Evolutionary conservation across 139 green algal species (phyloP).

Genomic region (Chlorella vulgaris): DNA sequence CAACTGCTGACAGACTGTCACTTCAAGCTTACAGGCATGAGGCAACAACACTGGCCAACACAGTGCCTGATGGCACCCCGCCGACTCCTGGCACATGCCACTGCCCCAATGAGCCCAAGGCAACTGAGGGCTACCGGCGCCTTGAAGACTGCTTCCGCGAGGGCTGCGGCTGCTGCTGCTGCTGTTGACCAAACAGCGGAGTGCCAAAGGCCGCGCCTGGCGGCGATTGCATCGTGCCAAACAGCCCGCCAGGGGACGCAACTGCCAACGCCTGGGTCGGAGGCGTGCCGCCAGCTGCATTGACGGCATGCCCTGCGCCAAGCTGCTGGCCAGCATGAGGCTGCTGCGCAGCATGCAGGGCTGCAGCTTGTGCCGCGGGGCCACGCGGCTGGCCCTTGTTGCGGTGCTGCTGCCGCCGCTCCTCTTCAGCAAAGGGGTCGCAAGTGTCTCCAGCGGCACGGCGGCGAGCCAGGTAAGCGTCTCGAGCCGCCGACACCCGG

Average conservation of each 20-base stretch:
- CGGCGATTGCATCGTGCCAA: conserved; percentile 18
- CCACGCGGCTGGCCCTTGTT: conserved; percentile 28
- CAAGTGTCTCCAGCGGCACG: conserved; percentile 25
- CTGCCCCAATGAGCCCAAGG: too few relatives aligned
- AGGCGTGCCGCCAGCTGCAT: background rate
- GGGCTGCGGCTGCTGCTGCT: background rate
- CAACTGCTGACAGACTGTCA: too few relatives aligned
- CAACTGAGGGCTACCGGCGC: conserved; percentile 8
- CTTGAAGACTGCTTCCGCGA: conserved; percentile 14
- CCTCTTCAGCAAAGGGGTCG: conserved; percentile 49
- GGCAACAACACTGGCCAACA: too few relatives aligned
- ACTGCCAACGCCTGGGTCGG: too few relatives aligned
- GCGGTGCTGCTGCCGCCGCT: conserved; percentile 10
- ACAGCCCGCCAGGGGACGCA: conserved; percentile 16
- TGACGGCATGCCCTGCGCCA: background rate
- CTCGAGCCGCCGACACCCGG: conserved; percentile 27
- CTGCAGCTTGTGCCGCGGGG: conserved; percentile 5
- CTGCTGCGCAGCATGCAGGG: conserved; percentile 8
- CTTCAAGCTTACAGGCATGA: too few relatives aligned
- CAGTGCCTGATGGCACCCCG: too few relatives aligned
- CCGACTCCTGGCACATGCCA: too few relatives aligned
- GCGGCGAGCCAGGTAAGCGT: conserved; percentile 19
- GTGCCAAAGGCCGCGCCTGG: conserved; percentile 18
- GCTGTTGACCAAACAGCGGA: conserved; percentile 12
- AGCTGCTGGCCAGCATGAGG: background rate